A percentile compares a stretch with the other conserved stretches of the same genome.
Evolutionary conservation across 495 filamentous ascomycete genomes (phyloP).

Genomic region (Friedmanniomyces endolithicus): DNA sequence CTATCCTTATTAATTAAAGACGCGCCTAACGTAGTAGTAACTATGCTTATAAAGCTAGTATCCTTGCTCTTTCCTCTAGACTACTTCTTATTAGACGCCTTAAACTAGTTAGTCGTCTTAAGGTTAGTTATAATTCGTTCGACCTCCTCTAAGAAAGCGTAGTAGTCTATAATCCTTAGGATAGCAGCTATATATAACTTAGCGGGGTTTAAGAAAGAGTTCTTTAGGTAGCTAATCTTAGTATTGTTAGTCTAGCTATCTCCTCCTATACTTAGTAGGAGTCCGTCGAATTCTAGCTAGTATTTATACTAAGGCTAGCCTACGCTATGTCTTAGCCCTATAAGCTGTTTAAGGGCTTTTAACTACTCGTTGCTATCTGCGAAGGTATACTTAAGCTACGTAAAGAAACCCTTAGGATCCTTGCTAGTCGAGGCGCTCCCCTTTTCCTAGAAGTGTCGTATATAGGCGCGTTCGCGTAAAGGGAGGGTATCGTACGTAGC

Average conservation of each 20-base stretch:
- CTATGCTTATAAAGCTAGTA: not conserved
- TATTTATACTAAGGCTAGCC: not conserved
- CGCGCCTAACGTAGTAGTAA: not conserved
- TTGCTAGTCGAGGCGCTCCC: not conserved
- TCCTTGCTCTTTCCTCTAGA: not conserved
- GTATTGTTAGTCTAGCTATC: not conserved
- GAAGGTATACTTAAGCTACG: not conserved
- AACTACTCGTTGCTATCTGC: not conserved
- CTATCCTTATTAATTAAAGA: not conserved
- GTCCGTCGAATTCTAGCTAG: constrained; percentile 2
- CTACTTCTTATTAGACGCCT: not conserved
- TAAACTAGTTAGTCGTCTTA: constrained; percentile 1
- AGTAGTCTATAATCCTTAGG: not conserved
- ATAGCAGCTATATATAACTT: not conserved
- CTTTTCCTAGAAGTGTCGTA: constrained; percentile 1
- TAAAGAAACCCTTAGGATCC: constrained; percentile 1
- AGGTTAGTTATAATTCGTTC: not conserved
- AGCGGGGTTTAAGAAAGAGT: not conserved
- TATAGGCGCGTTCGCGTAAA: not conserved
- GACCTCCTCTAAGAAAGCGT: not conserved
- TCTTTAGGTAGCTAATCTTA: not conserved
- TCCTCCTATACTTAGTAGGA: not conserved
- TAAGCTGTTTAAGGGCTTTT: not conserved
- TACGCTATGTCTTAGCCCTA: not conserved
- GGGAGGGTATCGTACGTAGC: not conserved